Evolutionary conservation across 179 eudicot genomes (phyloP).

Genomic region (Vitellaria paradoxa): DNA sequence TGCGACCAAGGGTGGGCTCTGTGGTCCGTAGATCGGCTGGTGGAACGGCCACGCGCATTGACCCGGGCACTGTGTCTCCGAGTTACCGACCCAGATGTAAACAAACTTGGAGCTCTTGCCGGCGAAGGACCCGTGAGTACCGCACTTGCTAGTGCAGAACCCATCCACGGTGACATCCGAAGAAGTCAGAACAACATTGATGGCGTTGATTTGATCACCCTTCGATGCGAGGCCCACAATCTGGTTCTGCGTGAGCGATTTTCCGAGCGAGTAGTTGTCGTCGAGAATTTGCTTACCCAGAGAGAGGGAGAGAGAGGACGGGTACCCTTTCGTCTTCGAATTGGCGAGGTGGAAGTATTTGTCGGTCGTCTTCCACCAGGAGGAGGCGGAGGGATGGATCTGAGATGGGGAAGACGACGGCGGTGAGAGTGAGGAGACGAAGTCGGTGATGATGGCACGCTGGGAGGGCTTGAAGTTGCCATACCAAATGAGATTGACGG

Average conservation of each 20-base stretch:
- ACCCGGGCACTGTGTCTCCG: conserved; percentile 32
- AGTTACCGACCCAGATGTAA: conserved; percentile 30
- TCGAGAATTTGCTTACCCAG: conserved; percentile 30
- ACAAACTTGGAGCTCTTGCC: conserved; percentile 6
- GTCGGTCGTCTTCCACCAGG: conserved; percentile 43
- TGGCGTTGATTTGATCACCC: conserved; percentile 26
- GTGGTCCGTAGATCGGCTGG: conserved; percentile 29
- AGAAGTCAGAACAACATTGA: conserved; percentile 42
- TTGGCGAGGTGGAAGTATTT: conserved; percentile 25
- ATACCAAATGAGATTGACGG: conserved; percentile 72
- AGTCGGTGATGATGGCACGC: conserved; percentile 61
- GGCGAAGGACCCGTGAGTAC: conserved; percentile 36
- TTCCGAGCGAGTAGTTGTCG: conserved; percentile 31
- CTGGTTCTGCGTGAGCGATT: conserved; percentile 29
- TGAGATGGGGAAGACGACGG: neutral
- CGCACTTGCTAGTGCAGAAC: conserved; percentile 44
- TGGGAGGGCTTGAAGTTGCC: no score
- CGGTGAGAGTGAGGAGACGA: conserved; percentile 46
- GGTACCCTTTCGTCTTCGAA: conserved; percentile 11
- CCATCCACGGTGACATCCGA: conserved; percentile 35
- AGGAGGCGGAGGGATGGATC: conserved; percentile 28
- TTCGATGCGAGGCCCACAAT: conserved; percentile 29
- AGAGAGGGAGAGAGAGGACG: conserved; percentile 12
- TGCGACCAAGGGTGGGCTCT: conserved; percentile 10
- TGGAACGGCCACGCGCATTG: conserved; percentile 31